Evolutionary conservation across 2,329 filamentous ascomycete species (phyloP).

Genomic region (Coleophoma crateriformis): DNA sequence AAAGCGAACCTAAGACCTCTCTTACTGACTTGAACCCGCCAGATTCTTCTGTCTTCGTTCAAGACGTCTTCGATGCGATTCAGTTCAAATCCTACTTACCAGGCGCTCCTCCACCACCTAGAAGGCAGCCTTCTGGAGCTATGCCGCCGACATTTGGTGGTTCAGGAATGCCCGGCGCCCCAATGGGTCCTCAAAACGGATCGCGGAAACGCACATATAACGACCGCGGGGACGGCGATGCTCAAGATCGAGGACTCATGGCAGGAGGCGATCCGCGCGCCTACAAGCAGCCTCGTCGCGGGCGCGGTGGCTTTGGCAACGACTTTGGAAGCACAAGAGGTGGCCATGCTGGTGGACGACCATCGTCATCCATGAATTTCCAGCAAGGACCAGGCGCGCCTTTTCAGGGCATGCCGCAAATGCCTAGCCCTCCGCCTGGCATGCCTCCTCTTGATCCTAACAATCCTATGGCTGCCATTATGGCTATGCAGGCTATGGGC

Average conservation of each 20-base stretch:
- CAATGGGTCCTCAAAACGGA: constrained; percentile 19
- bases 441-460: constrained; percentile 50
- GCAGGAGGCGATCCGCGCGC: constrained; percentile 30
- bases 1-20: no score
- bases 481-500: constrained; percentile 55
- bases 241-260: constrained; percentile 26
- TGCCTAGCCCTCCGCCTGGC: constrained; percentile 21
- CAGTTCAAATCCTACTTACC: constrained; percentile 56
- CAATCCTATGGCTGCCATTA: constrained; percentile 55
- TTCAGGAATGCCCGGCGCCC: constrained; percentile 12
- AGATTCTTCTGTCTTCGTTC: constrained; percentile 59
- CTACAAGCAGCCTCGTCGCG: constrained; percentile 56
- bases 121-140: constrained; percentile 20
- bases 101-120: constrained; percentile 38
- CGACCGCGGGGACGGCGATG: constrained; percentile 42
- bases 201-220: constrained; percentile 49
- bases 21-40: not conserved
- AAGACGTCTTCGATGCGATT: constrained; percentile 65
- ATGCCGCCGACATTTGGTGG: constrained; percentile 16
- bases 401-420: constrained; percentile 10
- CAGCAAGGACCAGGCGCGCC: constrained; percentile 10
- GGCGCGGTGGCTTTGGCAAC: constrained; percentile 31
- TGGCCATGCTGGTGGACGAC: constrained; percentile 15
- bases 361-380: constrained; percentile 10
- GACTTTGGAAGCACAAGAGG: constrained; percentile 25